Evolutionary conservation across 1,284 basidiomycete genomes (phyloP), one percentile per base, ranked within the genome.

Genomic region (Leccinum angustisporum): DNA sequence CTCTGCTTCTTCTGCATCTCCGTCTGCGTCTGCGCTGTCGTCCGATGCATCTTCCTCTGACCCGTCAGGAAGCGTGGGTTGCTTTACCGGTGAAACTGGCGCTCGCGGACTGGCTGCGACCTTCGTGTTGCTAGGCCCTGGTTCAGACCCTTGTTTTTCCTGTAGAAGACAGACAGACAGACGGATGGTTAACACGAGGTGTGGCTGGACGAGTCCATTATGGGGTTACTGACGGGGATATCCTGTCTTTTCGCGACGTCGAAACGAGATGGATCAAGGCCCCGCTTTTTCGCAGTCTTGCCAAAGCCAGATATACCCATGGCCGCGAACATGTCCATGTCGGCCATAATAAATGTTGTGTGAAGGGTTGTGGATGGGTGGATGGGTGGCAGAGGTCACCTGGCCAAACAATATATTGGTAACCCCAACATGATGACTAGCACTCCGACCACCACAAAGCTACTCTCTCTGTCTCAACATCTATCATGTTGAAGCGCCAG

Each of bases 281-380:
- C 78, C 63, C 80, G 84, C 75, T 86, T 87, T 72, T 86, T 84
- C 31, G 76, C 69, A 58, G 86, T 76, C 75, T 91, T 92, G 21
- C 91, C 91, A 72, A 93, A 93, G 48, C 89, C 88, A 66, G 85
- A 69, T 63, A 93, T 90, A 10, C 91, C 91, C 90, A 93, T 92
- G 14, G 88, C 84, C 6, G 88, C 85, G 66, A 92, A 81, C 33
- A 92, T 76, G 64, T 91, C 89, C 76, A 79, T 79, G 71, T 87
- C 83, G 48, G 80, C 76, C 86, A 88, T 88, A 52, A 60, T 75
- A 65, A 54, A 59, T 75, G 65, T 57, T 58, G 61, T 54, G 16
- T 13, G 14, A 48, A 13, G 18, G 51, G 36, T 54, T 18, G 40
- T 14, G 10, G 7, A 5, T 4, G 7, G 18, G 43, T 46, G 43